A percentile compares a stretch with the other conserved stretches of the same genome.
phyloP scores from a whole-genome alignment of 1,139 yeast genomes.

The Kodamaea fungicola region DNA sequence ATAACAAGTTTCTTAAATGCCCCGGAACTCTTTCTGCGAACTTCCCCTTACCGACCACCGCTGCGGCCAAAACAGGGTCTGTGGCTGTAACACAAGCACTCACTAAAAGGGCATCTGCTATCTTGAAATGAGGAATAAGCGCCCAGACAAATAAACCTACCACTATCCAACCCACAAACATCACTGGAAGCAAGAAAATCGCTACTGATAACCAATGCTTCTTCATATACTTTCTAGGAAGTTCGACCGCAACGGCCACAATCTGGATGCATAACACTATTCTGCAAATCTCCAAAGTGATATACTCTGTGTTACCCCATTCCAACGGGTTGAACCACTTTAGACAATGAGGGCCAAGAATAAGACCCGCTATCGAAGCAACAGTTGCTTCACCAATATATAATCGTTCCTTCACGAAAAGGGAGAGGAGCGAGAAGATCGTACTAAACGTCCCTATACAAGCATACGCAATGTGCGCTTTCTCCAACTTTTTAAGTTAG shows the following conservation, averaged over 20 bases:
- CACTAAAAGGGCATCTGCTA: constrained; percentile 72
- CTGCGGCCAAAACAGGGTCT: constrained; percentile 96
- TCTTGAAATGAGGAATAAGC: constrained; percentile 76
- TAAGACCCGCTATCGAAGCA: constrained; percentile 86
- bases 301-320: constrained; percentile 89
- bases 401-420: constrained; percentile 82
- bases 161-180: constrained; percentile 91
- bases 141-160: constrained; percentile 85
- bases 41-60: constrained; percentile 96
- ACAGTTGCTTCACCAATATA: constrained; percentile 96
- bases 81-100: constrained; percentile 97
- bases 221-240: constrained; percentile 89
- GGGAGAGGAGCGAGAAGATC: constrained; percentile 81
- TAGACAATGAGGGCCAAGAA: constrained; percentile 90
- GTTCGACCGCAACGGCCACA: constrained; percentile 95
- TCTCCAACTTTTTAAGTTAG: constrained; percentile 29
- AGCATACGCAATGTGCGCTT: constrained; percentile 87
- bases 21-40: constrained; percentile 98
- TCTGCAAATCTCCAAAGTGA: constrained; percentile 85
- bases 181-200: constrained; percentile 79
- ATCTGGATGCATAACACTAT: constrained; percentile 89
- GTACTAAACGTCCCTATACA: constrained; percentile 88
- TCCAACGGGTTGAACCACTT: constrained; percentile 82
- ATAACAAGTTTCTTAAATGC: constrained; percentile 80
- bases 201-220: constrained; percentile 86